phyloP scores from a whole-genome alignment of 1,284 basidiomycete genomes.

The Leccinum subfulvum region DNA sequence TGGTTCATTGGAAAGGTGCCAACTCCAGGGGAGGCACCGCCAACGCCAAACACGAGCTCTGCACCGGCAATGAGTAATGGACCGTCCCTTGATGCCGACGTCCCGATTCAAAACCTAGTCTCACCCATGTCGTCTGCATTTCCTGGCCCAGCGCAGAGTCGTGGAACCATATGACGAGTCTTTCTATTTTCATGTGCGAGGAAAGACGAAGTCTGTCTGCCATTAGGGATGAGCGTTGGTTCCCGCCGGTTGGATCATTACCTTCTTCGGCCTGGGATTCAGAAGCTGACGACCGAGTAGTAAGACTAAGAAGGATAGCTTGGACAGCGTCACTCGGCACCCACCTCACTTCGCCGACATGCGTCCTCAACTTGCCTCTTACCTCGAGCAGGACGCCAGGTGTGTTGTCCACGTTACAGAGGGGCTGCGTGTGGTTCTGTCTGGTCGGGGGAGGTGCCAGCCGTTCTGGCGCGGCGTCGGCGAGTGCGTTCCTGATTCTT shows the following conservation, averaged over 20 bases:
- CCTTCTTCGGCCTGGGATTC: conserved; percentile 63
- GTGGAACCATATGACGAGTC: conserved; percentile 20
- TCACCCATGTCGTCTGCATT: conserved; percentile 77
- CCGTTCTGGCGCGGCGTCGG: conserved; percentile 8
- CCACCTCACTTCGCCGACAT: conserved; percentile 82
- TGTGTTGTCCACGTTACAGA: conserved; percentile 65
- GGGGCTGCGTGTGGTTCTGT: conserved; percentile 53
- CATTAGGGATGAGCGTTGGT: not conserved
- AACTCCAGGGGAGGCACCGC: too few relatives aligned
- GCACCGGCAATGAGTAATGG: too few relatives aligned
- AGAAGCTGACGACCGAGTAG: conserved; percentile 42
- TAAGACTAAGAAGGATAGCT: not conserved
- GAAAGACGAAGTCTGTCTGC: conserved; percentile 55
- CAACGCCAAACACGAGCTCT: too few relatives aligned
- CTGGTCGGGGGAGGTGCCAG: conserved; percentile 15
- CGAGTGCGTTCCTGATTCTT: conserved; percentile 42
- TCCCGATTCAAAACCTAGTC: conserved; percentile 51
- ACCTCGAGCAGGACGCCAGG: conserved; percentile 74
- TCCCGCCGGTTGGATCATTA: not conserved
- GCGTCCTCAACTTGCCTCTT: conserved; percentile 60
- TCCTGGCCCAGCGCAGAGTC: conserved; percentile 39
- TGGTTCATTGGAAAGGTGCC: too few relatives aligned
- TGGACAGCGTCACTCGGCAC: conserved; percentile 16
- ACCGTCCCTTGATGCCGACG: too few relatives aligned
- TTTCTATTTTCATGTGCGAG: conserved; percentile 36